phyloP scores from a whole-genome alignment of 306 rosid genomes.

The Vachellia pachyceras region DNA sequence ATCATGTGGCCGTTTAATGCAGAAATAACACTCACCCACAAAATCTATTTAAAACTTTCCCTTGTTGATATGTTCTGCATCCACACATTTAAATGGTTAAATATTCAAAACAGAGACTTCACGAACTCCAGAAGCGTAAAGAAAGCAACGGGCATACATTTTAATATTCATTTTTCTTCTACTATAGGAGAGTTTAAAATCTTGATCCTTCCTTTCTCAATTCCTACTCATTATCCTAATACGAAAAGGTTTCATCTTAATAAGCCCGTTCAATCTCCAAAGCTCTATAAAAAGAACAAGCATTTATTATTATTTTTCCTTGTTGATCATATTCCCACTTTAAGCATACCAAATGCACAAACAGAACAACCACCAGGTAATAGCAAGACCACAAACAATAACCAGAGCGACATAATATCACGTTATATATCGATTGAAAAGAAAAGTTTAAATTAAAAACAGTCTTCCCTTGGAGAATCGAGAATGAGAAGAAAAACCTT shows the following conservation, averaged over 20 bases:
- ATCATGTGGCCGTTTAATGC: not conserved
- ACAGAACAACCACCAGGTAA: not conserved
- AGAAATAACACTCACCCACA: not conserved
- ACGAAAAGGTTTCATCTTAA: not conserved
- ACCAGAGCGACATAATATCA: not conserved
- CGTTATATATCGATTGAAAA: not conserved
- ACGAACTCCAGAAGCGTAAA: not conserved
- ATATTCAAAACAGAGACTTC: not conserved
- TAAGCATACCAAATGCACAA: not conserved
- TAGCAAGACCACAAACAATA: not conserved
- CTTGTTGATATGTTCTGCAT: not conserved
- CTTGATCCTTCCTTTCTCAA: no score
- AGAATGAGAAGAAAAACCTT: not conserved
- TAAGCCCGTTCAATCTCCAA: not conserved
- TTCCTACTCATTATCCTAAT: not conserved
- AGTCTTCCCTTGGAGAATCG: not conserved
- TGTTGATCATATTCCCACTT: no score
- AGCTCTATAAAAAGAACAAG: no score
- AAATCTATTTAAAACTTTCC: not conserved
- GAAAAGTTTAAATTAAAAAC: not conserved
- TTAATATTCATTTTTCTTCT: not conserved
- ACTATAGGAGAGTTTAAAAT: not conserved
- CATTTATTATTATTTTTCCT: not conserved
- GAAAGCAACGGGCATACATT: not conserved
- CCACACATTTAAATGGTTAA: not conserved